These are phyloP conservation scores for Panicum miliaceum DNA, from an alignment of 176 grass and related monocot genomes.

Conservation along the genomic window DNA sequence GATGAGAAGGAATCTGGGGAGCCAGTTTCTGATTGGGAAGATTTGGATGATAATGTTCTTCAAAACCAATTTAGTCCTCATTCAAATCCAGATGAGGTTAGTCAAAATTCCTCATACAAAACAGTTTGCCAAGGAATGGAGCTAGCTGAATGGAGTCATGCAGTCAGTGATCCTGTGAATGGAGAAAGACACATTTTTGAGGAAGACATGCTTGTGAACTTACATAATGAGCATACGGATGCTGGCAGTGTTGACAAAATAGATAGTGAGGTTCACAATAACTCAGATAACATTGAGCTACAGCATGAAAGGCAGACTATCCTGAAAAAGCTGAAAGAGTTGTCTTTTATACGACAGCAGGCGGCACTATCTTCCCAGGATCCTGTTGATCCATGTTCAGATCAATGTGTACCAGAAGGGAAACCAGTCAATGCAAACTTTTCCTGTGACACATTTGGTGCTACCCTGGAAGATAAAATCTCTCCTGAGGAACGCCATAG, in stretches of 20 bases:
- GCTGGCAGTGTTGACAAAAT: conserved; percentile 22
- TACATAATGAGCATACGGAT: conserved; percentile 18
- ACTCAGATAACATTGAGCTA: conserved; percentile 6
- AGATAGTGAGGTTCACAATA: conserved; percentile 30
- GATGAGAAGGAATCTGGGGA: conserved; percentile 46
- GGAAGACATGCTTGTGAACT: conserved; percentile 38
- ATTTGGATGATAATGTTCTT: conserved; percentile 54
- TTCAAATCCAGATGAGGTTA: conserved; percentile 32
- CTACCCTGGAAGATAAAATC: conserved; percentile 28
- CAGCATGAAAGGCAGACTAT: conserved; percentile 43
- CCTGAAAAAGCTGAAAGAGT: conserved; percentile 56
- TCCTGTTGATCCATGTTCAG: conserved; percentile 17
- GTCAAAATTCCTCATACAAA: conserved; percentile 46
- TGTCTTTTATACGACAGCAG: conserved; percentile 45
- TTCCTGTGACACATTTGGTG: conserved; percentile 25
- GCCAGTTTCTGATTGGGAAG: conserved; percentile 58
- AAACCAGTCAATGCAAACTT: conserved; percentile 6
- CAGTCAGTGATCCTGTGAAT: conserved; percentile 36
- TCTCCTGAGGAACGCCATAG: conserved; percentile 22
- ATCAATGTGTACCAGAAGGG: conserved; percentile 42
- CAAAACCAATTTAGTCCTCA: conserved; percentile 34
- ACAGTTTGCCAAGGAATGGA: conserved; percentile 43
- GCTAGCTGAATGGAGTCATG: conserved; percentile 19
- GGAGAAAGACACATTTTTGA: conserved; percentile 30
- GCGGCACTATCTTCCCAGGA: conserved; percentile 40